These are phyloP conservation scores for Plasmodium falciparum DNA, from an alignment of 169 alveolate genomes.

Conservation along the genomic window DNA sequence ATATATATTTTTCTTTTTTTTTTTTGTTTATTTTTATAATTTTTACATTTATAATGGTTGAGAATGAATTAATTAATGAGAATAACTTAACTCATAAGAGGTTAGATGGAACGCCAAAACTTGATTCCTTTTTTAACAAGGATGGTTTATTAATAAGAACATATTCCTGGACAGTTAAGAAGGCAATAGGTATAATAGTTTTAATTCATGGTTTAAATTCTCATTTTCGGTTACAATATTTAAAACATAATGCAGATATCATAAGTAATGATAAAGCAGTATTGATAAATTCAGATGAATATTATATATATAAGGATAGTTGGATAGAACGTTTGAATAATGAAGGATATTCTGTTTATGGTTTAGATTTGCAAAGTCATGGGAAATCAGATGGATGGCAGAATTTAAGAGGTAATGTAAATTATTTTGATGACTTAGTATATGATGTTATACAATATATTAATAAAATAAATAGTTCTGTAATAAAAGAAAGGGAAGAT, in stretches of 20 bases:
- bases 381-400: slow-evolving; percentile 77
- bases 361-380: slow-evolving; percentile 79
- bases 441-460: slow-evolving; percentile 81
- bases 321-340: slow-evolving; percentile 72
- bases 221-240: background rate
- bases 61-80: background rate
- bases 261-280: background rate
- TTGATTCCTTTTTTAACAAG: slow-evolving; percentile 4
- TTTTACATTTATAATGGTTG: background rate
- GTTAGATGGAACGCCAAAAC: slow-evolving; percentile 1
- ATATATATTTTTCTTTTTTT: too few species aligned
- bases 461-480: slow-evolving; percentile 32
- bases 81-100: background rate
- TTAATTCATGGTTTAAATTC: slow-evolving; percentile 9
- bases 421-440: slow-evolving; percentile 71
- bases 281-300: background rate
- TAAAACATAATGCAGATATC: slow-evolving; percentile 1
- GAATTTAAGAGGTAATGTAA: slow-evolving; percentile 57
- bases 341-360: slow-evolving; percentile 74
- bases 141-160: slow-evolving; percentile 10
- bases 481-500: background rate
- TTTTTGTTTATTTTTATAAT: slow-evolving; percentile 1
- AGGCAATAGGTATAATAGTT: background rate
- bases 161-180: background rate
- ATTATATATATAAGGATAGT: slow-evolving; percentile 74